Evolutionary conservation across 2,329 filamentous ascomycete genomes (phyloP), one percentile per base, ranked within the genome.

Genomic region (Colletotrichum simmondsii): DNA sequence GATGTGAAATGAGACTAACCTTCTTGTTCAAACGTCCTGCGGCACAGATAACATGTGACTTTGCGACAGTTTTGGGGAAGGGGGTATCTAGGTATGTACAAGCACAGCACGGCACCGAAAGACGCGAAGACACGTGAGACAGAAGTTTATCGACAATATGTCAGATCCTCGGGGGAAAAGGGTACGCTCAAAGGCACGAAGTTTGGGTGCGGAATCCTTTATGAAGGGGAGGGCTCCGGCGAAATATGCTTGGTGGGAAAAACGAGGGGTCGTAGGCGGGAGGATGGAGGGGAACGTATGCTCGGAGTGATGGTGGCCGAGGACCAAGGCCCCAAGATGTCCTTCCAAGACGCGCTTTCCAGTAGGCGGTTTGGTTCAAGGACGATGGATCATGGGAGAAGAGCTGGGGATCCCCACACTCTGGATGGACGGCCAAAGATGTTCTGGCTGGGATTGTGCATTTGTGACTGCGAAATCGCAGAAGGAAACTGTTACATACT

Each of bases 261-360:
- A 22, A 49, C 42, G 64, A 58, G 69, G 69, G 65, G 52, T 68
- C 42, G 46, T 56, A 46, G 60, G 60, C 53, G 28, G 53, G 26
- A 26, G 37, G 30, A 28, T 62, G 30, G 24, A 16, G 32, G 53
- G 19, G 22, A 8, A 26, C 12, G 28, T 2, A 35, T 8, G 22
- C 46, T 72, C 70, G 70, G 65, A 52, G 66, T 65, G 65, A 70
- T 61, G 60, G 24, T 64, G 54, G 35, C 70, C 70, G 70, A 68
- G 66, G 30, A 35, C 22, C 28, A 49, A 58, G 30, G 68, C 24
- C 54, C 65, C 65, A 70, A 70, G 65, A 46, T 28, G n/a, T 14
- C 8, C 42, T 49, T 35, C 19, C 42, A 52, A 22, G 60, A 72
- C 35, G 54, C 70, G 70, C 42, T 56, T 64, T 49, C 46, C 56